Base-by-base conservation (phyloP, 495 filamentous ascomycete species). In the Rostrohypoxylon terebratum region DNA sequence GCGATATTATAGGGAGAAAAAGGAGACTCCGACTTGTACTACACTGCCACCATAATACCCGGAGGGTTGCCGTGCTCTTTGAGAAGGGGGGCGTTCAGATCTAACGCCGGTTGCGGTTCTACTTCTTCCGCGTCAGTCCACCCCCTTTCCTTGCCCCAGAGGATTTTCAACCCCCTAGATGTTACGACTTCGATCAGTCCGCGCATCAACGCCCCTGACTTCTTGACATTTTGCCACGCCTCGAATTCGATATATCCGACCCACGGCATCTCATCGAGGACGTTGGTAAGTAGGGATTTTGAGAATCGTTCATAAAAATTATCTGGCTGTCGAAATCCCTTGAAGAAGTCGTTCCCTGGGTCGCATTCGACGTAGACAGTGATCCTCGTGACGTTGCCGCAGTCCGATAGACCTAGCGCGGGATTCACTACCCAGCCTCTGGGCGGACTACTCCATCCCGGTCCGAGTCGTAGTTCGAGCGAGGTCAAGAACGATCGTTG, bases 361-460 rank as follows among this genome's bases (percentile, higher is more conserved):
- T 97, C 94, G 71, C 84, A 87, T 79, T 96, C 88, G 23, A 95
- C 86, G 74, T 93, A 94, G 0, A 97, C 86, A 58, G 89, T 91
- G 51, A 97, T 77, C 11, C 83, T 86, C 42, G 86, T 84, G 20
- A 92, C 83, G 48, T 84, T 85, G 34, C 77, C 79, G 81, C 90
- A 89, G 47, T 94, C 88, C 40, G 81, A 76, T 23, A 96, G 81
- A 0, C 92, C 92, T 23, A 96, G 82, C 0, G 85, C 79, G 4
- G 84, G 77, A 69, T 88, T 90, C 25, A 94, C 89, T 2, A 86
- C 84, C 93, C 93, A 96, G 50, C 89, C 87, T 10, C 82, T 81
- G 1, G 93, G 93, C 2, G 93, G 93, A 51, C 85, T 84, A 14
- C 83, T 91, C 91, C 91, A 97, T 57, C 92, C 93, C 0, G 92